These are phyloP conservation scores for Colletotrichum sublineola DNA, from an alignment of 2,329 filamentous ascomycete genomes.

Conservation along the genomic window DNA sequence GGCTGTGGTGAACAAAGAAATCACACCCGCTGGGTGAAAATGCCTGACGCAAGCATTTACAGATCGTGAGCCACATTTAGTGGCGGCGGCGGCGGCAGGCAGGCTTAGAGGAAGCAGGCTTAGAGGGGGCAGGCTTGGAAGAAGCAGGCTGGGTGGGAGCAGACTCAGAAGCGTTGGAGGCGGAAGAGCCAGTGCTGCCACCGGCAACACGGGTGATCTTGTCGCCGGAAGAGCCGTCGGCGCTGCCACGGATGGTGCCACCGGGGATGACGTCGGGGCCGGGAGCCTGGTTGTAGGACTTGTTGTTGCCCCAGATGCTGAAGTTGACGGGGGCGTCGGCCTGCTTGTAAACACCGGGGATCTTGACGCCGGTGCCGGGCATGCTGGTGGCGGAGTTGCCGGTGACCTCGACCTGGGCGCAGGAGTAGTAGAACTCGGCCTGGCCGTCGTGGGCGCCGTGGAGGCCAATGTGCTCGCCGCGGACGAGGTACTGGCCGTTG, in stretches of 20 bases:
- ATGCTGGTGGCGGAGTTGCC: slow-evolving; percentile 36
- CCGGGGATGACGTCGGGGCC: slow-evolving; percentile 36
- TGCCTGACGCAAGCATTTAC: not conserved
- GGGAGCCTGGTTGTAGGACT: slow-evolving; percentile 10
- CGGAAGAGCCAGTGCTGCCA: slow-evolving; percentile 5
- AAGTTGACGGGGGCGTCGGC: slow-evolving; percentile 35
- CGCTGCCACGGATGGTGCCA: slow-evolving; percentile 39
- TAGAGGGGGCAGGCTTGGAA: not conserved
- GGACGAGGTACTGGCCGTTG: slow-evolving; percentile 58
- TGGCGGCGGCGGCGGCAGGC: not conserved
- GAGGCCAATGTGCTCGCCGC: slow-evolving; percentile 61
- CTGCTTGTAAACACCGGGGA: slow-evolving; percentile 54
- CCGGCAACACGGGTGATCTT: slow-evolving; percentile 8
- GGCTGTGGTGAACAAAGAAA: not conserved
- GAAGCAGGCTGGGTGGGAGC: not conserved
- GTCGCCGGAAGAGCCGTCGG: slow-evolving; percentile 32
- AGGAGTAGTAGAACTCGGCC: slow-evolving; percentile 59
- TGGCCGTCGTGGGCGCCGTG: slow-evolving; percentile 53
- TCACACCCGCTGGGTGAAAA: not conserved
- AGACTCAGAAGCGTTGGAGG: too few relatives aligned
- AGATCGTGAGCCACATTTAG: not conserved
- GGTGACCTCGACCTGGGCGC: slow-evolving; percentile 58
- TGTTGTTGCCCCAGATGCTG: slow-evolving; percentile 23
- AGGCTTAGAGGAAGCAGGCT: slow-evolving; percentile 9
- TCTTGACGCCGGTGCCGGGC: slow-evolving; percentile 48